phyloP scores from a whole-genome alignment of 139 green algal genomes.

The Desmodesmus armatus region DNA sequence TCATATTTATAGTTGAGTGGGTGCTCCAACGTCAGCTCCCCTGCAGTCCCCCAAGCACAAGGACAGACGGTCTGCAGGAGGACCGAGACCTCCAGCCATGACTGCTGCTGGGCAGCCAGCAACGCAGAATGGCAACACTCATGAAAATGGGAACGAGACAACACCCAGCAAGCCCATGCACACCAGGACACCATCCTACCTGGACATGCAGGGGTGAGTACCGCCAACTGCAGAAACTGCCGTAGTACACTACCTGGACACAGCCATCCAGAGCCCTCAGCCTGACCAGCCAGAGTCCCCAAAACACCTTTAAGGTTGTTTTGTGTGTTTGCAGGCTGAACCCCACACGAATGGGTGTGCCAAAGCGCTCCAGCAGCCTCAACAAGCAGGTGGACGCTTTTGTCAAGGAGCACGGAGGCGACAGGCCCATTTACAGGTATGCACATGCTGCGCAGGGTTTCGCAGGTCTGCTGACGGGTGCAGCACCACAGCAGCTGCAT shows the following conservation, averaged over 20 bases:
- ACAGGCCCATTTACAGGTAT: slow-evolving; percentile 77
- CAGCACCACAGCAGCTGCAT: too few species aligned
- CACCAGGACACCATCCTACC: slow-evolving; percentile 34
- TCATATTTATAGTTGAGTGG: too few species aligned
- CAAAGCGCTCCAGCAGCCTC: slow-evolving; percentile 62
- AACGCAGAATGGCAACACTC: too few species aligned
- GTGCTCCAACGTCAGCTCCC: too few species aligned
- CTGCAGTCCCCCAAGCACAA: too few species aligned
- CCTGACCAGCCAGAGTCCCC: neutral
- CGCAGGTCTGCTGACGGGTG: too few species aligned
- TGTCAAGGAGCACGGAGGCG: slow-evolving; percentile 63
- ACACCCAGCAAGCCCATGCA: slow-evolving; percentile 29
- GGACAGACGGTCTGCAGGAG: too few species aligned
- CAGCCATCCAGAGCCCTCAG: neutral
- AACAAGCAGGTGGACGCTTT: slow-evolving; percentile 64
- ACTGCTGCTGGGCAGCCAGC: too few species aligned
- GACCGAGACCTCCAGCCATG: too few species aligned
- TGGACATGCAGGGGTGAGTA: slow-evolving; percentile 36
- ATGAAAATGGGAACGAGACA: slow-evolving; percentile 2
- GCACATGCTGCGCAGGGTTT: neutral
- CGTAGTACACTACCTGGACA: neutral
- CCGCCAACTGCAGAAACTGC: neutral
- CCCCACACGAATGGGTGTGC: slow-evolving; percentile 62
- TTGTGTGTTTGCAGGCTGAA: slow-evolving; percentile 2
- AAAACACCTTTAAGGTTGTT: neutral